phyloP scores from a whole-genome alignment of 2,329 filamentous ascomycete species.

The Aphanocladium album region DNA sequence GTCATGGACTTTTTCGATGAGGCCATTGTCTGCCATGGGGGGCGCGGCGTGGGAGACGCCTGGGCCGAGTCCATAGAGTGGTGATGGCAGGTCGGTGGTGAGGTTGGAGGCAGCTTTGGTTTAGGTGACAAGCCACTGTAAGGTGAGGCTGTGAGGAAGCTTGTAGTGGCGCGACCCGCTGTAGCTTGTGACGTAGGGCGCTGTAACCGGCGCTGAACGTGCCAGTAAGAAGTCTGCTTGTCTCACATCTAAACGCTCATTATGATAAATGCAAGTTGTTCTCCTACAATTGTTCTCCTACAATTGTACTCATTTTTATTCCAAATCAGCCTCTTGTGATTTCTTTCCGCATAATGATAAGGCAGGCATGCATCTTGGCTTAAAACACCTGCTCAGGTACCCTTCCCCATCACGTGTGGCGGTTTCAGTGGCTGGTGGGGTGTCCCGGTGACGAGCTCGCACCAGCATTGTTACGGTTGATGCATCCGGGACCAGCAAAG shows the following conservation, averaged over 20 bases:
- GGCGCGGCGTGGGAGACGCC: conserved; percentile 15
- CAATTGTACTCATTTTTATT: no score
- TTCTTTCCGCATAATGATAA: no score
- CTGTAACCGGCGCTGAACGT: no score
- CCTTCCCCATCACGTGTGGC: conserved; percentile 16
- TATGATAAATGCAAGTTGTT: no score
- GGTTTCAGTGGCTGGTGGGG: neutral
- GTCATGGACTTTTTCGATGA: conserved; percentile 66
- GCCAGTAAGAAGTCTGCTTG: no score
- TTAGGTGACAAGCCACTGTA: neutral
- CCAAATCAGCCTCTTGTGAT: no score
- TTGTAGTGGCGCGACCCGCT: neutral
- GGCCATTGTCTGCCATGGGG: conserved; percentile 55
- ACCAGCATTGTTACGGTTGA: neutral
- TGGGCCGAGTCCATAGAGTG: neutral
- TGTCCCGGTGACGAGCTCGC: neutral
- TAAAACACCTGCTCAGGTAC: no score
- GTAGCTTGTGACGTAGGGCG: neutral
- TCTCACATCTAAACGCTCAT: no score
- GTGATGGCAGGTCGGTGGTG: neutral
- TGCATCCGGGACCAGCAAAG: conserved; percentile 4
- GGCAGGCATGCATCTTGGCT: no score
- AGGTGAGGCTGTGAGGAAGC: neutral
- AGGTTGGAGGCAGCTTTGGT: neutral
- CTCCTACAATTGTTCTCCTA: no score